phyloP scores from a whole-genome alignment of 305 asterid species.

The Fraxinus platypoda region DNA sequence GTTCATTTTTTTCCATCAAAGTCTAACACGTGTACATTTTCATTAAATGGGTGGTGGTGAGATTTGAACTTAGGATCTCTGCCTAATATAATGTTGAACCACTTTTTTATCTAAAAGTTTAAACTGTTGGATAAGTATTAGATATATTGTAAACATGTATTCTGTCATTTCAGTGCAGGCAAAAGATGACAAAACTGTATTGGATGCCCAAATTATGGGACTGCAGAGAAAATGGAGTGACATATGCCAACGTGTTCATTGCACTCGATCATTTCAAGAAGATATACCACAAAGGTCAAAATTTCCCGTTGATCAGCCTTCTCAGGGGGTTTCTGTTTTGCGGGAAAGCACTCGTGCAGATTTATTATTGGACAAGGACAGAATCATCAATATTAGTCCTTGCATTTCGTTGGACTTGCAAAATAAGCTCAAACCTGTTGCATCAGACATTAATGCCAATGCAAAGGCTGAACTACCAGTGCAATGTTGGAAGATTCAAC shows the following conservation, averaged over 20 bases:
- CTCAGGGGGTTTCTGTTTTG: slow-evolving; percentile 27
- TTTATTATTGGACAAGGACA: slow-evolving; percentile 30
- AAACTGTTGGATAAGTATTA: slow-evolving; percentile 1
- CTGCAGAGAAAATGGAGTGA: slow-evolving; percentile 80
- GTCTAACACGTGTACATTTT: background rate
- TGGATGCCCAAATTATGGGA: slow-evolving; percentile 54
- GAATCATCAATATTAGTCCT: slow-evolving; percentile 30
- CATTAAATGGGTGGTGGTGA: background rate
- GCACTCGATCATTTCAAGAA: slow-evolving; percentile 34
- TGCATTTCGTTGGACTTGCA: slow-evolving; percentile 34
- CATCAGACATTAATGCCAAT: slow-evolving; percentile 23
- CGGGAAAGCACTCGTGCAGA: slow-evolving; percentile 32
- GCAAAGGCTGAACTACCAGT: slow-evolving; percentile 35
- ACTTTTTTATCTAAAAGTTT: background rate
- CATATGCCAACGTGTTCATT: slow-evolving; percentile 79
- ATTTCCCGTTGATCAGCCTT: slow-evolving; percentile 27
- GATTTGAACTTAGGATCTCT: background rate
- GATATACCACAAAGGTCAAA: slow-evolving; percentile 37
- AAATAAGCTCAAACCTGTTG: slow-evolving; percentile 26
- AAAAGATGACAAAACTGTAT: slow-evolving; percentile 50
- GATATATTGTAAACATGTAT: slow-evolving; percentile 43
- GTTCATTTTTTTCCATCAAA: background rate
- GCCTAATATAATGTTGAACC: background rate
- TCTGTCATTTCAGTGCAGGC: slow-evolving; percentile 88
- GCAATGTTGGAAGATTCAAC: slow-evolving; percentile 24